Evolutionary conservation across 148 eudicot genomes (phyloP).

Genomic region (Persicaria maculosa): DNA sequence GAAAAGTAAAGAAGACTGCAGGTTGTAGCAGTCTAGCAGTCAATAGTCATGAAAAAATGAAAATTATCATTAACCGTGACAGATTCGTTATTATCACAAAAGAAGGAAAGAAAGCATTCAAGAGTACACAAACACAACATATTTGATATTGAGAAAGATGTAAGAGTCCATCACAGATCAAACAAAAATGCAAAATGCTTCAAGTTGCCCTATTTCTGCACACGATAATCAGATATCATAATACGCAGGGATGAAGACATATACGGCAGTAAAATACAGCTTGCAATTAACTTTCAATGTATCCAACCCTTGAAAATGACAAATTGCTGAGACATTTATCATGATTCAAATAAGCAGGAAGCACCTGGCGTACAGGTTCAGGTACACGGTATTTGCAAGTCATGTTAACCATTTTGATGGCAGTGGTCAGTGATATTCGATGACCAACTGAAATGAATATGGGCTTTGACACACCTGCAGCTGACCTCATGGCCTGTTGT

Average conservation of each 20-base stretch:
- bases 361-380: conserved; percentile 92
- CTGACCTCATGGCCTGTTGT: conserved; percentile 67
- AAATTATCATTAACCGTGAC: not conserved
- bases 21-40: not conserved
- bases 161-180: not conserved
- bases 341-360: not conserved
- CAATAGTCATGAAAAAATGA: not conserved
- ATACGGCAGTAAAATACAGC: not conserved
- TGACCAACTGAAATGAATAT: conserved; percentile 90
- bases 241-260: not conserved
- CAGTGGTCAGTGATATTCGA: conserved; percentile 68
- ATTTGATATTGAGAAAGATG: not conserved
- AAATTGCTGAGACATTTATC: not conserved
- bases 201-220: not conserved
- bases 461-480: conserved; percentile 54
- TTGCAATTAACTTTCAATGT: not conserved
- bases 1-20: not conserved
- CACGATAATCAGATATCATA: not conserved
- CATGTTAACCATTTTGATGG: conserved; percentile 54
- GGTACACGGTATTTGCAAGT: conserved; percentile 79
- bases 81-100: not conserved
- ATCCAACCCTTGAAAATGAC: not conserved
- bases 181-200: not conserved
- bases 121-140: not conserved
- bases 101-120: not conserved